Base-by-base conservation (phyloP, 805 yeast species). In the Wickerhamomyces pijperi region DNA sequence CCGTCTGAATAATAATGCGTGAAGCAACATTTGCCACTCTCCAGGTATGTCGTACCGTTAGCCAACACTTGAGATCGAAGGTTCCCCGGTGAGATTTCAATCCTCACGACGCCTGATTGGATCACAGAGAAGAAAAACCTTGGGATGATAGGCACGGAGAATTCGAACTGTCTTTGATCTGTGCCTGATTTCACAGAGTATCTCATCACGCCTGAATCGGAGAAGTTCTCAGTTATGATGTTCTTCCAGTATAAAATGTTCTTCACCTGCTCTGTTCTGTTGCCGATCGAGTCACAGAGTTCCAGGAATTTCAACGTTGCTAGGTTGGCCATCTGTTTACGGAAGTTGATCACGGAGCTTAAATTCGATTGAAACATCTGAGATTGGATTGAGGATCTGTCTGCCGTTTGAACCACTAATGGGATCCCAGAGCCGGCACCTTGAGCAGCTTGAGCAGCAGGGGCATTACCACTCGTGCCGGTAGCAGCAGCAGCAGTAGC, bases 1-100 rank as follows among this genome's bases (percentile, higher is more conserved):
- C 92, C 94, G 57, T 84, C 94, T 2, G 62, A 57, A 52, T 76
- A 82, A 55, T 71, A 65, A 46, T 68, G 71, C 15, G 70, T 62
- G 35, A 70, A 56, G 1, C 71, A 59, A 28, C 70, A 63, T 34
- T 74, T 61, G 12, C 74, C 64, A 36, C 78, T 69, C 32, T 75
- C 79, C 28, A 78, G 55, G 39, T 69, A 65, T 0, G 76, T 69
- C 5, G 71, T 64, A 0, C 78, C 78, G 43, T 72, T 67, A 4
- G 74, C 67, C 36, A 76, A 53, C 1, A 70, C 69, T 41, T 71
- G 72, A 5, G 80, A 76, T 28, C 72, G 63, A 21, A 73, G 44
- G 43, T 67, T 59, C 19, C 67, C 66, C 2, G 76, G 72, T 6
- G 65, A 61, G 5, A 76, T 53, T 46, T 76, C 82, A 28, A 76